Evolutionary conservation across 1,284 basidiomycete species (phyloP), one percentile per base, ranked within the genome.

Genomic region (Fomitiporia mediterranea): DNA sequence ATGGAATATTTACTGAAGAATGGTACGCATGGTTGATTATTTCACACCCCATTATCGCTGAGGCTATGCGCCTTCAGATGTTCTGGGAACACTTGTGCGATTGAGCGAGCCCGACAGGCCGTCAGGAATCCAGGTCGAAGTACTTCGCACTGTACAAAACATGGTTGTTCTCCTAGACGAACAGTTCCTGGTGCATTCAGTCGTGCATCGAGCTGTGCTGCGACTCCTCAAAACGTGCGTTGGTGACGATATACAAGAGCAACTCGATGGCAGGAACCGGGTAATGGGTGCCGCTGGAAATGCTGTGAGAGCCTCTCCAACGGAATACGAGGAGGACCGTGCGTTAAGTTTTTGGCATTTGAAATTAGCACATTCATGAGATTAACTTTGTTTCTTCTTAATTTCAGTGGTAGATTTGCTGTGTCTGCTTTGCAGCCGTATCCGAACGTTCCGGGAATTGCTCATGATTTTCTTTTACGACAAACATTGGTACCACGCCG

Each of bases 401-500:
- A 60, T 28, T 23, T 47, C 65, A 89, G 88, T 96, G 69, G 91
- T 96, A 63, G 92, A 95, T 67, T 74, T 96, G 30, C 79, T 96
- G 51, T 95, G 93, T 71, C 91, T 92, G 62, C 70, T 97, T 30
- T 94, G 92, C 76, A 93, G 90, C 64, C 82, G 92, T 43, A 94
- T 96, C 67, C 81, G 89, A 54, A 91, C 90, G 44, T 90, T 91
- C 68, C 86, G 92, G 3, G 91, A 95, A 64, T 75, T 98, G 1
- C 82, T 98, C 38, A 89, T 96, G 79, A 95, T 98, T 61, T 97
- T 97, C 74, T 94, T 97, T 68, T 91, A 95, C 66, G 93, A 96
- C 67, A 94, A 91, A 65, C 84, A 87, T 61, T 89, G 86, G 86
- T 88, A 84, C 67, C 78, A 75, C 28, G 85, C 83, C 13, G 86